Evolutionary conservation across 1,139 yeast genomes (phyloP).

Genomic region (Zygosaccharomyces sapae): DNA sequence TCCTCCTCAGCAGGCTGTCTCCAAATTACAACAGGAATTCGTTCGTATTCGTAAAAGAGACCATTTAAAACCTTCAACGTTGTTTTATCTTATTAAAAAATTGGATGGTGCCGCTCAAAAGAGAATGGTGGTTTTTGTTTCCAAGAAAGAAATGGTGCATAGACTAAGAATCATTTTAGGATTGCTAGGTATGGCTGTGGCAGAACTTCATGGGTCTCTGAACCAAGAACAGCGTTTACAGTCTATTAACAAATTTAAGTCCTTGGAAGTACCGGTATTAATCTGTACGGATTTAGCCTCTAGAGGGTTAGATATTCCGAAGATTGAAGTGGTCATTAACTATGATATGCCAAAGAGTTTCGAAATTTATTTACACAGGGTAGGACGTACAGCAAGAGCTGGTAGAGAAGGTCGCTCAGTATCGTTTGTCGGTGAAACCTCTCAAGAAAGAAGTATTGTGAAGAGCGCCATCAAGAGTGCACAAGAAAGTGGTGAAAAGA

Average conservation of each 20-base stretch:
- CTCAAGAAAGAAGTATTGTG: constrained; percentile 80
- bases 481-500: constrained; percentile 41
- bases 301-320: constrained; percentile 98
- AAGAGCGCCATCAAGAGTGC: constrained; percentile 76
- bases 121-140: constrained; percentile 82
- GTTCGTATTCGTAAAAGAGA: constrained; percentile 92
- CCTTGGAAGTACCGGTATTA: constrained; percentile 75
- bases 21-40: constrained; percentile 84
- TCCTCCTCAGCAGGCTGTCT: constrained; percentile 91
- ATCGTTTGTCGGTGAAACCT: constrained; percentile 87
- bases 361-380: constrained; percentile 91
- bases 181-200: constrained; percentile 77
- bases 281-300: constrained; percentile 98
- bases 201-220: constrained; percentile 91
- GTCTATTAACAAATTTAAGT: constrained; percentile 77
- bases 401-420: constrained; percentile 93
- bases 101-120: constrained; percentile 57
- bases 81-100: constrained; percentile 64
- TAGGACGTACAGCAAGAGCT: constrained; percentile 99
- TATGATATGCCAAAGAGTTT: constrained; percentile 93
- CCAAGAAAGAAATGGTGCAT: constrained; percentile 89
- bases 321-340: constrained; percentile 88
- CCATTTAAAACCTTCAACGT: constrained; percentile 71
- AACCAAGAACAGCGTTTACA: constrained; percentile 92
- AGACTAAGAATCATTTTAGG: constrained; percentile 80